phyloP scores from a whole-genome alignment of 1,139 yeast genomes.

The Scheffersomyces illinoinensis region DNA sequence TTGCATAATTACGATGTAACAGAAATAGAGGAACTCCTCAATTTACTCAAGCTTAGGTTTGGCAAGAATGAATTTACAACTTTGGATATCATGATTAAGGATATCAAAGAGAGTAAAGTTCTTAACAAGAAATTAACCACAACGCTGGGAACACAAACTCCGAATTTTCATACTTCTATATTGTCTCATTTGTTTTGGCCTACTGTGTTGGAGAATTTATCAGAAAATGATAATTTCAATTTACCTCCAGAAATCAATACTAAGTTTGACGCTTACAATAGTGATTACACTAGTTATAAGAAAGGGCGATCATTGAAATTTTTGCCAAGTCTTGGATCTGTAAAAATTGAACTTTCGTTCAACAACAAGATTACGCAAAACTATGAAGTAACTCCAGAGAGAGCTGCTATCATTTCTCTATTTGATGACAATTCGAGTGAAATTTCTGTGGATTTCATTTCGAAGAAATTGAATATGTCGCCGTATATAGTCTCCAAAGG shows the following conservation, averaged over 20 bases:
- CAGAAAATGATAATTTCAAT: constrained; percentile 37
- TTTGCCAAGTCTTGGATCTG: constrained; percentile 63
- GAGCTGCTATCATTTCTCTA: constrained; percentile 62
- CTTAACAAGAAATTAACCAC: constrained; percentile 30
- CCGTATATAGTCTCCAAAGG: constrained; percentile 38
- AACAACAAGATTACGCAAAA: constrained; percentile 35
- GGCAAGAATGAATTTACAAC: constrained; percentile 66
- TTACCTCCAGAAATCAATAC: constrained; percentile 46
- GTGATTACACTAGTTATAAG: constrained; percentile 42
- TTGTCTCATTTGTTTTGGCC: constrained; percentile 58
- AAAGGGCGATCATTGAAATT: constrained; percentile 61
- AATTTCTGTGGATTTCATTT: constrained; percentile 27
- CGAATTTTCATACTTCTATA: constrained; percentile 28
- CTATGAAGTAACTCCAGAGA: constrained; percentile 64
- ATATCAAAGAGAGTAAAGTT: constrained; percentile 55
- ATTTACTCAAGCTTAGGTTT: constrained; percentile 61
- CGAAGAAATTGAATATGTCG: constrained; percentile 34
- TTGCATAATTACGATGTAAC: constrained; percentile 46
- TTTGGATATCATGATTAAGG: constrained; percentile 84
- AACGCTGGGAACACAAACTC: constrained; percentile 7
- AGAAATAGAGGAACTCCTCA: constrained; percentile 44
- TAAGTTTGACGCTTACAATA: constrained; percentile 44
- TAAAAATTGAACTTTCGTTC: constrained; percentile 57
- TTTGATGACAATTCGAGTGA: constrained; percentile 44
- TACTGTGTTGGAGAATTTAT: constrained; percentile 28